Evolutionary conservation across 495 filamentous ascomycete genomes (phyloP).

Genomic region (Coniosporium apollinis): DNA sequence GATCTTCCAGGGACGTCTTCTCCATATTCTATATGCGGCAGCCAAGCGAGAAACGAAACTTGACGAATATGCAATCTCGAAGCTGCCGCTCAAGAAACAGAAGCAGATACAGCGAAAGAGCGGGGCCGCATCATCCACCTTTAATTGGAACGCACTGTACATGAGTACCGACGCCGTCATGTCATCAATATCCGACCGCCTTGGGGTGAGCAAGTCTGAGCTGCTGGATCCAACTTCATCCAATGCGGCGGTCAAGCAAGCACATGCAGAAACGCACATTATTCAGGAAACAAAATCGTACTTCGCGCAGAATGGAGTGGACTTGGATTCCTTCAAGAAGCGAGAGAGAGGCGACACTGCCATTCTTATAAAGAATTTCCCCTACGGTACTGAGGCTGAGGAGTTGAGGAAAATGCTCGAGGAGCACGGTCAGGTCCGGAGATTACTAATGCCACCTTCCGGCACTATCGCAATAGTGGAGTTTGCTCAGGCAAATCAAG

Average conservation of each 20-base stretch:
- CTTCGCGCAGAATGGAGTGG: conserved; percentile 71
- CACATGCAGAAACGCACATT: conserved; percentile 86
- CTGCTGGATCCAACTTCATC: conserved; percentile 85
- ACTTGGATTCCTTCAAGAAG: conserved; percentile 77
- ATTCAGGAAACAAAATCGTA: conserved; percentile 93
- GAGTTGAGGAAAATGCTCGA: conserved; percentile 50
- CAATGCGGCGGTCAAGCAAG: conserved; percentile 87
- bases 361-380: conserved; percentile 91
- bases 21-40: conserved; percentile 73
- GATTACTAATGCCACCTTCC: conserved; percentile 77
- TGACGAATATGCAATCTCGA: conserved; percentile 73
- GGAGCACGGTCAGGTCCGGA: conserved; percentile 53
- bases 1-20: conserved; percentile 75
- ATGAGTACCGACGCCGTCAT: conserved; percentile 98
- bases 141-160: conserved; percentile 95
- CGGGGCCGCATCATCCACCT: conserved; percentile 55
- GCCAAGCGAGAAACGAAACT: conserved; percentile 65
- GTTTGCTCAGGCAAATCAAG: conserved; percentile 59
- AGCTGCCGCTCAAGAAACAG: conserved; percentile 87
- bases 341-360: conserved; percentile 67
- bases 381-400: conserved; percentile 55
- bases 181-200: conserved; percentile 67
- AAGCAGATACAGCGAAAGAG: conserved; percentile 69
- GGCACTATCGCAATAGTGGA: conserved; percentile 89
- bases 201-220: conserved; percentile 79